These are phyloP conservation scores for Jatropha curcas DNA, from an alignment of 345 rosid species.

Conservation along the genomic window DNA sequence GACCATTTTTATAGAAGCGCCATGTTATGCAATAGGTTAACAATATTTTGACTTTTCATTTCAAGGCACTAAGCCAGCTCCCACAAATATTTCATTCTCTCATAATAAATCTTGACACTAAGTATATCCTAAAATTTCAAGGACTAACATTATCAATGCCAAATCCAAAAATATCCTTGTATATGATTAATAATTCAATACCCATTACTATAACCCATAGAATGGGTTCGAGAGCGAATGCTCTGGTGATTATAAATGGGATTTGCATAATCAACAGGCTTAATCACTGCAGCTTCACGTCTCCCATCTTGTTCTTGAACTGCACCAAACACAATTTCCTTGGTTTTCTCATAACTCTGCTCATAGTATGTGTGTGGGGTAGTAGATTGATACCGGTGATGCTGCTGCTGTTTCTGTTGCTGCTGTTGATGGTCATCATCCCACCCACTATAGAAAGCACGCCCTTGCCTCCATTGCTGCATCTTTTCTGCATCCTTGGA, in stretches of 20 bases:
- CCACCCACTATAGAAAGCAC: constrained; percentile 69
- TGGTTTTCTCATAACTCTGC: constrained; percentile 72
- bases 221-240: constrained; percentile 46
- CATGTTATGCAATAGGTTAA: constrained; percentile 1
- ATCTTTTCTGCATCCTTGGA: constrained; percentile 88
- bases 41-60: constrained; percentile 13
- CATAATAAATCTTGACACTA: constrained; percentile 1
- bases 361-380: constrained; percentile 72
- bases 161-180: constrained; percentile 13
- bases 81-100: constrained; percentile 4
- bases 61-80: constrained; percentile 16
- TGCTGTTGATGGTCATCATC: constrained; percentile 59
- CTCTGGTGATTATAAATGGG: constrained; percentile 46
- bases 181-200: constrained; percentile 11
- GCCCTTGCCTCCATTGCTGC: constrained; percentile 85
- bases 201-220: constrained; percentile 35
- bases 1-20: background rate
- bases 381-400: constrained; percentile 69
- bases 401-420: constrained; percentile 53
- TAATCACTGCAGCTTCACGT: constrained; percentile 42
- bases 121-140: constrained; percentile 12
- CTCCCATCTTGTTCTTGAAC: constrained; percentile 68
- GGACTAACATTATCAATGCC: background rate
- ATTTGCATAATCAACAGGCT: constrained; percentile 60
- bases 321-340: constrained; percentile 85